These are phyloP conservation scores for Metrosideros polymorpha DNA, from an alignment of 441 rosid species.

Conservation along the genomic window DNA sequence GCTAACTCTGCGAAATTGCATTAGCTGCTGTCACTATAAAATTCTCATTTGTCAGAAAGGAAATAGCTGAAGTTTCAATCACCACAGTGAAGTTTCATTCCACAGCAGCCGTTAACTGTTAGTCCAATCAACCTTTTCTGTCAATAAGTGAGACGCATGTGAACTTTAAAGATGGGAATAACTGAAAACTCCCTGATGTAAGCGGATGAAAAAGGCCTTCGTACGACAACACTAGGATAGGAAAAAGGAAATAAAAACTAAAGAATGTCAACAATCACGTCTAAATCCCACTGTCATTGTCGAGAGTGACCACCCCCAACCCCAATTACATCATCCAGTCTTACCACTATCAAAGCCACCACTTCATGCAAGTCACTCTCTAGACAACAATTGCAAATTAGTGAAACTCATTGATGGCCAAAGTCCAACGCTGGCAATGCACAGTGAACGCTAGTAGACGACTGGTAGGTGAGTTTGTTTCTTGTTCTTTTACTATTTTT, in stretches of 20 bases:
- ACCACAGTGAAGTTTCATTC: too few relatives aligned
- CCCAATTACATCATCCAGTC: too few relatives aligned
- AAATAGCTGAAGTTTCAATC: neutral
- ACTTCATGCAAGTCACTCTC: neutral
- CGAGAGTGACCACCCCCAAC: too few relatives aligned
- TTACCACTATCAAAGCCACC: neutral
- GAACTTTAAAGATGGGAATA: neutral
- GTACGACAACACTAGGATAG: neutral
- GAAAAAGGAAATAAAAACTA: too few relatives aligned
- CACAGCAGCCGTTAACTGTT: neutral
- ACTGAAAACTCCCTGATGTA: neutral
- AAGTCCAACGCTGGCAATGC: neutral
- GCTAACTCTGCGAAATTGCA: neutral
- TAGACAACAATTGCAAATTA: neutral
- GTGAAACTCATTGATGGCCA: neutral
- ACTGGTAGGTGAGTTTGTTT: neutral
- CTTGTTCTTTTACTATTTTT: neutral
- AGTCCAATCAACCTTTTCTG: neutral
- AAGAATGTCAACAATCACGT: too few relatives aligned
- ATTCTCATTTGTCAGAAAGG: neutral
- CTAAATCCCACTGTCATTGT: too few relatives aligned
- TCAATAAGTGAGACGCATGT: neutral
- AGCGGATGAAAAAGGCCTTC: neutral
- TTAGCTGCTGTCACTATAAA: neutral
- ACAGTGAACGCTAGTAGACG: neutral